These are phyloP conservation scores for Thraustochytrium striatum DNA, from an alignment of 352 stramenopile genomes.

Conservation along the genomic window DNA sequence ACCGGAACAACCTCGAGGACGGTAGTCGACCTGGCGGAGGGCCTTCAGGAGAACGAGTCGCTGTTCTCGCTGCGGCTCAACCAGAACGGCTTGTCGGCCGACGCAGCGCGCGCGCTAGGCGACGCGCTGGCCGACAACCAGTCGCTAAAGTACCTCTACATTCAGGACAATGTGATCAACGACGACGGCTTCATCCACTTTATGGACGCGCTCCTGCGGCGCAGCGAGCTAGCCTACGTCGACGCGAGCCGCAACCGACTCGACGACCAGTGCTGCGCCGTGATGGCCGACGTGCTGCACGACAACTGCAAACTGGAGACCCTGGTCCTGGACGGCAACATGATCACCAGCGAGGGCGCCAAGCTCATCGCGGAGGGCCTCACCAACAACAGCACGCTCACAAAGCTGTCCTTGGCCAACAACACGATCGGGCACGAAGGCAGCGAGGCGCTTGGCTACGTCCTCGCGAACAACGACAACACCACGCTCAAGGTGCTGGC, in stretches of 20 bases:
- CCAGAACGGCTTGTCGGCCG: not conserved
- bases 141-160: not conserved
- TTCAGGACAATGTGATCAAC: constrained; percentile 27
- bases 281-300: not conserved
- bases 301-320: not conserved
- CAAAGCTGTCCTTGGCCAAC: constrained; percentile 8
- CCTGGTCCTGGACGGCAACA: constrained; percentile 47
- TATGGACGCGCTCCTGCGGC: not conserved
- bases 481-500: constrained; percentile 14
- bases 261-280: not conserved
- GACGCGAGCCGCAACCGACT: constrained; percentile 10
- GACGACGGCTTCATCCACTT: not conserved
- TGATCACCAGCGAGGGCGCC: constrained; percentile 31
- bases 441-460: not conserved
- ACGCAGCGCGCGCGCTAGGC: not conserved
- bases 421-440: constrained; percentile 24
- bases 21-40: not conserved
- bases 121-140: not conserved
- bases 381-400: constrained; percentile 44
- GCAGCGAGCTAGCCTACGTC: not conserved
- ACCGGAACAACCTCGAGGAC: not conserved
- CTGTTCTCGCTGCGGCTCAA: not conserved
- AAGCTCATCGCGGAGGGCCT: constrained; percentile 37
- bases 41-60: not conserved
- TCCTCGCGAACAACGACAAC: not conserved